Percentiles rank a stretch among this genome's conserved stretches.
Conservation (phyloP, 352 stramenopile species). For the Globisporangium heterothallicum region DNA sequence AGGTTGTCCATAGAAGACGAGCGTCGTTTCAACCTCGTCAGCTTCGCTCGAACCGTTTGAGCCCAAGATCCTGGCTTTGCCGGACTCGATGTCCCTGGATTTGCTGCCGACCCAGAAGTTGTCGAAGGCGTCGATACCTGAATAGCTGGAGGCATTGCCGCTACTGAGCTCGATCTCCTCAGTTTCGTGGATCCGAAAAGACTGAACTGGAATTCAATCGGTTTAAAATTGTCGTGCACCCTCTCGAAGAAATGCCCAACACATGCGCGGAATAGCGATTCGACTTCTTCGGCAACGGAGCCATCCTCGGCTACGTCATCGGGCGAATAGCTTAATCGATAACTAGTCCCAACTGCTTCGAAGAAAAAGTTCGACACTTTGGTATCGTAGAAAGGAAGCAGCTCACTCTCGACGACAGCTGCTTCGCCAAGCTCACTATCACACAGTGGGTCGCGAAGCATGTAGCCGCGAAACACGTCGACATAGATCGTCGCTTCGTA, state of each 20-base stretch:
- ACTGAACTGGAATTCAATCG: slow-evolving; percentile 42
- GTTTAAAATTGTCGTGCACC: slow-evolving; percentile 44
- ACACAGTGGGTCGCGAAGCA: slow-evolving; percentile 28
- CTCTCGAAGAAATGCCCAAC: slow-evolving; percentile 24
- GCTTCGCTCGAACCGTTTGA: slow-evolving; percentile 44
- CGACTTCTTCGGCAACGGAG: slow-evolving; percentile 20
- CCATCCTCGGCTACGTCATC: slow-evolving; percentile 13
- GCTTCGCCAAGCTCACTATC: slow-evolving; percentile 10
- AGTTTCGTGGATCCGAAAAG: slow-evolving; percentile 18
- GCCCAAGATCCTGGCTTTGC: slow-evolving; percentile 41
- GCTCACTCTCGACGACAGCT: slow-evolving; percentile 4
- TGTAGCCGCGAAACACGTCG: slow-evolving; percentile 47
- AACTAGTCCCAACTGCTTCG: slow-evolving; percentile 57
- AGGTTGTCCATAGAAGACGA: slow-evolving; percentile 71
- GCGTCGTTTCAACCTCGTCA: slow-evolving; percentile 51
- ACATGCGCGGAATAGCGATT: slow-evolving; percentile 24
- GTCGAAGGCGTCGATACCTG: slow-evolving; percentile 12
- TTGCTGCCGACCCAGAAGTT: slow-evolving; percentile 4
- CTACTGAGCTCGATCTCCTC: slow-evolving; percentile 16
- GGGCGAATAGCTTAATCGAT: slow-evolving; percentile 24
- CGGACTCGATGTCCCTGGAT: slow-evolving; percentile 13
- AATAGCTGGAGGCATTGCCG: slow-evolving; percentile 15
- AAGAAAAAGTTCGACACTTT: slow-evolving; percentile 53
- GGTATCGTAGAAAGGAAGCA: slow-evolving; percentile 26
- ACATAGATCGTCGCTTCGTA: slow-evolving; percentile 60